Percentiles rank a stretch among this genome's conserved stretches.
Conservation (phyloP, 495 filamentous ascomycete species). For the Neurospora hispaniola region DNA sequence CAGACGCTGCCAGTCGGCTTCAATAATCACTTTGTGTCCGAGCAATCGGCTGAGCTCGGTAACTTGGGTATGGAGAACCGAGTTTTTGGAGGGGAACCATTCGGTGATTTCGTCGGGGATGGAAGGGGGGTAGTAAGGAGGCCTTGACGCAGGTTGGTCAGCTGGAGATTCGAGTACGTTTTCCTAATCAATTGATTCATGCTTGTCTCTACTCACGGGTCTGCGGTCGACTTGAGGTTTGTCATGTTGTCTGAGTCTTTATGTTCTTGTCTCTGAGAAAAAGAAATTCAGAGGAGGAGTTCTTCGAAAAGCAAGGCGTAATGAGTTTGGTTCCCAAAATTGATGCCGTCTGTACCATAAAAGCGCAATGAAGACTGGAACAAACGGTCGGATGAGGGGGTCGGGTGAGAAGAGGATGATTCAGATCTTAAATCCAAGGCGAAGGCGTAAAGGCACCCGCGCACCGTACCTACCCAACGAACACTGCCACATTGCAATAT, state of each 20-base stretch:
- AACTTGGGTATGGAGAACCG: conserved; percentile 4
- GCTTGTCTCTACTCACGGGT: not conserved
- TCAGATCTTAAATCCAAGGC: not conserved
- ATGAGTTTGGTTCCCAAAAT: not conserved
- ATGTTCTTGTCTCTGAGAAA: not conserved
- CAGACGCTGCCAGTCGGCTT: conserved; percentile 26
- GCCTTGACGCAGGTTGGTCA: not conserved
- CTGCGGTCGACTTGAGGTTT: not conserved
- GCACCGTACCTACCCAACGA: not conserved
- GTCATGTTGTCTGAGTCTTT: not conserved
- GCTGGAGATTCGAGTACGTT: not conserved
- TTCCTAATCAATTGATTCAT: not conserved
- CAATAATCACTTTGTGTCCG: conserved; percentile 21
- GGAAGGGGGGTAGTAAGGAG: not conserved
- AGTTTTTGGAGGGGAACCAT: fast-evolving
- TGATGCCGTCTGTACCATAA: not conserved
- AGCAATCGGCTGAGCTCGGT: conserved; percentile 13
- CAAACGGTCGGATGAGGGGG: not conserved
- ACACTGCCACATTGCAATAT: not conserved
- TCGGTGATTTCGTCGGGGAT: not conserved
- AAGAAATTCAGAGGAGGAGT: not conserved
- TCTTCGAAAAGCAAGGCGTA: not conserved
- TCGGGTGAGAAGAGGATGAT: not conserved
- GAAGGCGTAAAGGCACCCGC: not conserved
- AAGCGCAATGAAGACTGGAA: not conserved